phyloP scores from a whole-genome alignment of 352 stramenopile genomes.

The Peronospora tabacina region DNA sequence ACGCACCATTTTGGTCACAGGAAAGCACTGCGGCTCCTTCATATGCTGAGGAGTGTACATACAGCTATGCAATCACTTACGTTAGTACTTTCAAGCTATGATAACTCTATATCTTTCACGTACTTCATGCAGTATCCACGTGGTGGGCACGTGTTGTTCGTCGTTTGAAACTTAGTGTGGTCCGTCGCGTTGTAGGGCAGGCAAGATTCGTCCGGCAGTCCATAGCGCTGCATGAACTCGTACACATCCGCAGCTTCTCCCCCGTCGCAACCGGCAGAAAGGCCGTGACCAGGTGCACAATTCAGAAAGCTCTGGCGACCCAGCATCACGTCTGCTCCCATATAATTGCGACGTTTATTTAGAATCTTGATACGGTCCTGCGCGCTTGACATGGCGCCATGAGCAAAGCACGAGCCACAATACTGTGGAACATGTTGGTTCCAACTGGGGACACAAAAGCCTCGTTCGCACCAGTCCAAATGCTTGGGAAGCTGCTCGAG shows the following conservation, averaged over 20 bases:
- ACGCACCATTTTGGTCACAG: slow-evolving; percentile 69
- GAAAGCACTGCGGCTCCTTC: slow-evolving; percentile 43
- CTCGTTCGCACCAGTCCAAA: slow-evolving; percentile 88
- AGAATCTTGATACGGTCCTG: slow-evolving; percentile 83
- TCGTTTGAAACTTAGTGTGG: slow-evolving; percentile 56
- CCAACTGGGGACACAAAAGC: slow-evolving; percentile 75
- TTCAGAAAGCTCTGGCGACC: slow-evolving; percentile 77
- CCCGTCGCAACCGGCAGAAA: slow-evolving; percentile 58
- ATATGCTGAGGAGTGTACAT: slow-evolving; percentile 65
- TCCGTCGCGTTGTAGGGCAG: slow-evolving; percentile 80
- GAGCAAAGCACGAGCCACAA: slow-evolving; percentile 81
- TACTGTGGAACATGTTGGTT: slow-evolving; percentile 84
- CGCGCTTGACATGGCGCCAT: slow-evolving; percentile 63
- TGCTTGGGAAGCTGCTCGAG: slow-evolving; percentile 41
- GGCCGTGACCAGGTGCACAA: slow-evolving; percentile 59
- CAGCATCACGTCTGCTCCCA: slow-evolving; percentile 66
- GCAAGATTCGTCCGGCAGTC: slow-evolving; percentile 71
- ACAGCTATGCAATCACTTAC: slow-evolving; percentile 31
- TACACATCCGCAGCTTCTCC: slow-evolving; percentile 70
- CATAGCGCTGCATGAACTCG: slow-evolving; percentile 72
- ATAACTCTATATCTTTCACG: slow-evolving; percentile 9
- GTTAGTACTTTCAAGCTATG: not conserved
- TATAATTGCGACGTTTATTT: slow-evolving; percentile 52
- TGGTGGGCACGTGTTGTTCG: slow-evolving; percentile 66
- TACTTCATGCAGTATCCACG: slow-evolving; percentile 83